Conservation (phyloP, 192 early-diverging fungal species). For the Coemansia sp. region DNA sequence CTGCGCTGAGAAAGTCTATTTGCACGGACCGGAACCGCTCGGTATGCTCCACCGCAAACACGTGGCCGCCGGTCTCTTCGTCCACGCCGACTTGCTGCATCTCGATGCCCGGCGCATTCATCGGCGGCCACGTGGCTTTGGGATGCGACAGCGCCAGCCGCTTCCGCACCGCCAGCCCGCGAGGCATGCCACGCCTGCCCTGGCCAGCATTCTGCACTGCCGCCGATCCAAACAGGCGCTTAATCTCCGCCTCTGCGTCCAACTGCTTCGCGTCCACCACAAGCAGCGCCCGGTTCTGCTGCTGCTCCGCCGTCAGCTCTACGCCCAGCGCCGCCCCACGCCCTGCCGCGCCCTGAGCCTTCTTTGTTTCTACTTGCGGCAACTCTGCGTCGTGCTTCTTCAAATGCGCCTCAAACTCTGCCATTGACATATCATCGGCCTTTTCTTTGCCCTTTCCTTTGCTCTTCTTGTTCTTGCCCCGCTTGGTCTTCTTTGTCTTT, state of each 20-base stretch:
- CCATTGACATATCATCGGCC: constrained; percentile 33
- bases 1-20: constrained; percentile 66
- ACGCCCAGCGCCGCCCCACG: constrained; percentile 31
- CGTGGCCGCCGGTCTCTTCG: constrained; percentile 47
- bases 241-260: constrained; percentile 87
- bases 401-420: constrained; percentile 43
- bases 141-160: constrained; percentile 67
- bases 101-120: constrained; percentile 46
- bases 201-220: constrained; percentile 56
- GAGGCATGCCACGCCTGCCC: background rate
- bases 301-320: constrained; percentile 31
- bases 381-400: constrained; percentile 15
- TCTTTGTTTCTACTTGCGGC: constrained; percentile 1
- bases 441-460: constrained; percentile 19
- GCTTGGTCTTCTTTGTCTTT: background rate
- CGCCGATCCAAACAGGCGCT: constrained; percentile 82
- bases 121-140: constrained; percentile 67
- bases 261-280: constrained; percentile 61
- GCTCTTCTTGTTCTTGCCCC: background rate
- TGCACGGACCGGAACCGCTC: constrained; percentile 73
- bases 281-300: constrained; percentile 40
- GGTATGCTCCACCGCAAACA: constrained; percentile 69
- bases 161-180: constrained; percentile 16
- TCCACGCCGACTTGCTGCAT: constrained; percentile 50
- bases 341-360: background rate